phyloP scores from a whole-genome alignment of 2,329 filamentous ascomycete genomes.

The Didymella segeticola region DNA sequence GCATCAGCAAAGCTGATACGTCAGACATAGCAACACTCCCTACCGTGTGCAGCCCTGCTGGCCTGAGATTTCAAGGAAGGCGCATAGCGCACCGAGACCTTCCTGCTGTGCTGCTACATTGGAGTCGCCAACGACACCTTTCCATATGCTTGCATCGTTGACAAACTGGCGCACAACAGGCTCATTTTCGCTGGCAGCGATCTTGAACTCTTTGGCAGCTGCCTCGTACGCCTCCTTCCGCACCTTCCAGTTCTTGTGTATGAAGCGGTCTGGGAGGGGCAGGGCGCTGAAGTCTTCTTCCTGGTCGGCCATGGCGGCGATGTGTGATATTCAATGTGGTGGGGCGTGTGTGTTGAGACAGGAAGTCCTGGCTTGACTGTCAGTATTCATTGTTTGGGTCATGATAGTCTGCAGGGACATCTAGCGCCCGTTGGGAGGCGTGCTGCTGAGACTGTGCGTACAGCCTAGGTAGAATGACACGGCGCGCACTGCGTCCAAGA shows the following conservation, averaged over 20 bases:
- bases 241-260: conserved; percentile 97
- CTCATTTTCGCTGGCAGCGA: conserved; percentile 83
- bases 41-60: conserved; percentile 76
- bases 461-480: neutral
- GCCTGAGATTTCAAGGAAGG: conserved; percentile 91
- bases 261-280: conserved; percentile 79
- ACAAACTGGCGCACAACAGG: conserved; percentile 87
- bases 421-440: neutral
- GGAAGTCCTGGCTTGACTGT: conserved; percentile 5
- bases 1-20: conserved; percentile 19
- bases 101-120: conserved; percentile 98
- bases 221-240: conserved; percentile 95
- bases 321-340: conserved; percentile 18
- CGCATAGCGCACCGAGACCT: conserved; percentile 83
- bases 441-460: conserved; percentile 5
- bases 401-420: neutral
- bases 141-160: conserved; percentile 86
- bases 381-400: conserved; percentile 9
- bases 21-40: conserved; percentile 11
- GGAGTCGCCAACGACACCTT: conserved; percentile 88
- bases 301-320: conserved; percentile 72
- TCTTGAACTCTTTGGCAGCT: conserved; percentile 83
- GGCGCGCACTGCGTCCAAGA: neutral
- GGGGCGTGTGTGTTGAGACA: conserved; percentile 5
- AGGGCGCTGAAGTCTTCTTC: conserved; percentile 83